Percentiles rank a stretch among this genome's conserved stretches.
These are phyloP conservation scores for Leersia perrieri DNA, from an alignment of 176 grass and related monocot species.

Conservation along the genomic window DNA sequence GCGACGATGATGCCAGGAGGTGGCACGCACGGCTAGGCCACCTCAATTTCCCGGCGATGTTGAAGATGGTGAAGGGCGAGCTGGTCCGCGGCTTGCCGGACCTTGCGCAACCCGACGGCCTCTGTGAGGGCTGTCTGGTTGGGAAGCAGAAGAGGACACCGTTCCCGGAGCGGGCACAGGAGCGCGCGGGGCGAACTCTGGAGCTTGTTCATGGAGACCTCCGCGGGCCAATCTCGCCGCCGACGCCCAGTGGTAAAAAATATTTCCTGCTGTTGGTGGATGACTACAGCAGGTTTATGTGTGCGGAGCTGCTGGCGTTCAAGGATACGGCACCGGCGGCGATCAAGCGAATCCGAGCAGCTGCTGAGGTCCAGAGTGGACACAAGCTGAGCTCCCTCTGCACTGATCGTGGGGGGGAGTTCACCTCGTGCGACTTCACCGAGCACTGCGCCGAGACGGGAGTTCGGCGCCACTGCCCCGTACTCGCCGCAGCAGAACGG, in stretches of 20 bases:
- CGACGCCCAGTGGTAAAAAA: no score
- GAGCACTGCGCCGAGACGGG: no score
- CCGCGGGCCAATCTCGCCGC: not conserved
- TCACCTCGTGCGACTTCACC: not conserved
- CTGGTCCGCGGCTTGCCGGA: not conserved
- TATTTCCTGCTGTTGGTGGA: no score
- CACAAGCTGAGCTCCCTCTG: not conserved
- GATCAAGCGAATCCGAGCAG: not conserved
- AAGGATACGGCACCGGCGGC: not conserved
- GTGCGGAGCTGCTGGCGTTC: not conserved
- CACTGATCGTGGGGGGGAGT: not conserved
- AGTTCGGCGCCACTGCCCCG: accelerated
- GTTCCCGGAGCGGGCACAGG: not conserved
- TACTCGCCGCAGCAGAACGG: not conserved
- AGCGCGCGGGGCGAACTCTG: no score
- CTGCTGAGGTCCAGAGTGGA: no score
- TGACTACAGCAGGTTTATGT: not conserved
- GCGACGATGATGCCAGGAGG: not conserved
- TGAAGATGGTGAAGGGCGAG: not conserved
- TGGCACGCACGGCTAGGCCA: not conserved
- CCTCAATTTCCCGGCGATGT: not conserved
- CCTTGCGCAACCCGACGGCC: not conserved
- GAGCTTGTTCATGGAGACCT: not conserved
- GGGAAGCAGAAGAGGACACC: not conserved
- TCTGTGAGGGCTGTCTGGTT: not conserved